Conservation (phyloP, 2,329 filamentous ascomycete species). For the Botrytis medusae region DNA sequence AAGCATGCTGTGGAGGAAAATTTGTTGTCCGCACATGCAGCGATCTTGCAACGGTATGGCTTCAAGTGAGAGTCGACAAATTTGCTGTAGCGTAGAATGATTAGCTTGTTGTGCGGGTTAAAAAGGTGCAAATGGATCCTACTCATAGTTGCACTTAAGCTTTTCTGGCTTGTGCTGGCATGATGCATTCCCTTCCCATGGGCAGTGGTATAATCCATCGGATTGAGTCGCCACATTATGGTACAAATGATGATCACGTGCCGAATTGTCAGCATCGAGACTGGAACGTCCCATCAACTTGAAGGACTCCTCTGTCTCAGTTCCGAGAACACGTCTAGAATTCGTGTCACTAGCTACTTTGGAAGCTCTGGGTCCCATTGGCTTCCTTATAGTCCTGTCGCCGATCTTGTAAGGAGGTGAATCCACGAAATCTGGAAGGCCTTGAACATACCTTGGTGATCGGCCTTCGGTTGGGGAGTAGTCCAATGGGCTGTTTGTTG, state of each 20-base stretch:
- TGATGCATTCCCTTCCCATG: constrained; percentile 68
- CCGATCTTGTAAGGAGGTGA: constrained; percentile 35
- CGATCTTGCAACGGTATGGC: constrained; percentile 90
- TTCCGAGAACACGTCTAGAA: constrained; percentile 29
- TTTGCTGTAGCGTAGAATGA: constrained; percentile 61
- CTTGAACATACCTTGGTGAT: constrained; percentile 39
- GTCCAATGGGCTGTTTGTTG: constrained; percentile 35
- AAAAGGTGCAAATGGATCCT: constrained; percentile 46
- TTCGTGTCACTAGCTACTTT: constrained; percentile 36
- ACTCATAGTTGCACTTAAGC: constrained; percentile 99
- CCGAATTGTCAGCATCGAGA: constrained; percentile 42
- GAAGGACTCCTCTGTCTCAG: constrained; percentile 37
- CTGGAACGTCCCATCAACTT: constrained; percentile 36
- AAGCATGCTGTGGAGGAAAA: constrained; percentile 96
- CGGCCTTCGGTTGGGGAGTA: constrained; percentile 36
- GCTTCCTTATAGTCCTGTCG: constrained; percentile 36
- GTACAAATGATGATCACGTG: constrained; percentile 69
- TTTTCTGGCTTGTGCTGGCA: constrained; percentile 93
- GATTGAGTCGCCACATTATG: constrained; percentile 59
- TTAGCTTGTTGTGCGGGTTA: constrained; percentile 31
- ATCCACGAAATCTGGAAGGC: constrained; percentile 34
- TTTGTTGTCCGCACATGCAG: constrained; percentile 77
- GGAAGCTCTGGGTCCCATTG: constrained; percentile 36
- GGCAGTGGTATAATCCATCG: constrained; percentile 92
- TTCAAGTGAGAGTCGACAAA: constrained; percentile 96